Conservation (phyloP, 768 basidiomycete species). For the Tulasnella sp. region DNA sequence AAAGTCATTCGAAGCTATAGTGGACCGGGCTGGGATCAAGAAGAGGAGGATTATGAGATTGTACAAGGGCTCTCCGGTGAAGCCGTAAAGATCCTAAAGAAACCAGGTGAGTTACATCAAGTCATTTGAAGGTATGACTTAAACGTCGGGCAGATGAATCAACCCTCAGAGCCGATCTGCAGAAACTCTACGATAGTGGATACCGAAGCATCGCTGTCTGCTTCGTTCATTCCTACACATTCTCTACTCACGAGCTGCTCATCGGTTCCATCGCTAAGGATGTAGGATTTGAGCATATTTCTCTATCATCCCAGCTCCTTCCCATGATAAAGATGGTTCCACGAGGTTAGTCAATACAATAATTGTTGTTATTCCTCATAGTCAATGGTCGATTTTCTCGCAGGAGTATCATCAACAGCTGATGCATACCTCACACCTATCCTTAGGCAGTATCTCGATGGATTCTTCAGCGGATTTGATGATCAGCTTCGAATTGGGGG, state of each 20-base stretch:
- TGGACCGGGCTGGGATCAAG: slow-evolving; percentile 63
- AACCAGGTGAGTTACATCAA: slow-evolving; percentile 41
- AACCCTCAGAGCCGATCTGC: slow-evolving; percentile 45
- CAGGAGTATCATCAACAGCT: slow-evolving; percentile 82
- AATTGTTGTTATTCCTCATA: no score
- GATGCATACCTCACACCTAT: slow-evolving; percentile 95
- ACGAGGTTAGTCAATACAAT: no score
- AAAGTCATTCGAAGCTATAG: slow-evolving; percentile 52
- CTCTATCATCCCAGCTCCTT: slow-evolving; percentile 72
- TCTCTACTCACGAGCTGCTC: slow-evolving; percentile 66
- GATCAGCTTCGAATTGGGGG: slow-evolving; percentile 37
- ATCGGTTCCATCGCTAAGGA: slow-evolving; percentile 61
- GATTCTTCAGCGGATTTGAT: slow-evolving; percentile 85
- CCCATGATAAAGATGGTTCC: slow-evolving; percentile 96
- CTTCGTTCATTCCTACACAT: slow-evolving; percentile 85
- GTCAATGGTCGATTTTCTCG: no score
- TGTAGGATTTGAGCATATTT: slow-evolving; percentile 83
- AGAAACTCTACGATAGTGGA: slow-evolving; percentile 65
- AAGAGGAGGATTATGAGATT: slow-evolving; percentile 37
- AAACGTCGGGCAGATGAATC: neutral
- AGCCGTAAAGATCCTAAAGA: slow-evolving; percentile 68
- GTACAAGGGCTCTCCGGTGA: slow-evolving; percentile 78
- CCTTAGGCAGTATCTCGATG: slow-evolving; percentile 68
- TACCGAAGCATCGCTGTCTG: slow-evolving; percentile 83
- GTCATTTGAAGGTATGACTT: neutral